phyloP scores from a whole-genome alignment of 306 rosid species.

The peach (Prunus persica) region Prunus_persica_NCBIv2 NC_034013.1:864001-864500 shows the following conservation, averaged over 20 bases:
- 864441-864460: too few relatives aligned
- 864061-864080: conserved; percentile 38
- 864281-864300: conserved; percentile 6
- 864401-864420: not conserved
- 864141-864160: conserved; percentile 42
- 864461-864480: too few relatives aligned
- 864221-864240: conserved; percentile 43
- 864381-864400: not conserved
- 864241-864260: conserved; percentile 53
- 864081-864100: conserved; percentile 40
- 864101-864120: conserved; percentile 41
- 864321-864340: not conserved
- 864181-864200: conserved; percentile 61
- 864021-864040: conserved; percentile 33
- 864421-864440: not conserved
- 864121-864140: conserved; percentile 40
- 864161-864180: conserved; percentile 62
- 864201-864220: conserved; percentile 65
- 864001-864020: conserved; percentile 45
- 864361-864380: not conserved
- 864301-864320: not conserved
- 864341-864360: not conserved
- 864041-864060: conserved; percentile 40
- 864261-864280: conserved; percentile 47
- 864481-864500: too few relatives aligned